Evolutionary conservation across 202 grass and related monocot genomes (phyloP), one percentile per base, ranked within the genome.

Genomic region (Musa balbisiana): DNA sequence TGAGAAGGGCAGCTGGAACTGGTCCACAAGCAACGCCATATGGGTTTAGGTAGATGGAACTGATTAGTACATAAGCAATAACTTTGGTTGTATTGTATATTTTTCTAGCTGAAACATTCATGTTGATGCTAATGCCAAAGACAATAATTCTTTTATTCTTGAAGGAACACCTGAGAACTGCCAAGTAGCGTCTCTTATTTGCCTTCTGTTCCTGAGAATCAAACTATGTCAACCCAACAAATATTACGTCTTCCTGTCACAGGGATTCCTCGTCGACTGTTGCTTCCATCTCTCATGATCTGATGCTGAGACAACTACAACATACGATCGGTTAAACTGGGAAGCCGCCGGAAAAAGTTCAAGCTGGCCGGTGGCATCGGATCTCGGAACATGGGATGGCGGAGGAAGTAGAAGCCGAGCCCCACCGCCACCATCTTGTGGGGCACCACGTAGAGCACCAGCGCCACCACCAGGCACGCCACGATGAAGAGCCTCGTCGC

Each of bases 281-380:
- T 43, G 33, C 33, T 43, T 43, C 33, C 8, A 0, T 43, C 33
- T 43, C 33, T 43, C 33, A 0, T 43, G 33, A 43, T 43, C 33
- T 6, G 33, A 43, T 43, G 33, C 33, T 5, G 33, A 43, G 33
- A 43, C 33, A 43, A 22, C 86, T 83, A 97, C 73, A 98, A 70
- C 78, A 98, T 51, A 52, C 88, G 81, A 53, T 98, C 94, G 0
- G 94, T 93, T 6, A 98, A 85, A 67, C 94, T 97, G 0, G 94
- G 94, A 82, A 97, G 81, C 1, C 93, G 87, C 49, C 93, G 94
- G 85, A 97, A 97, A 83, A 97, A 97, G 83, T 97, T 97, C 82
- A 93, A 76, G 62, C 84, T 79, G 1, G 90, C 71, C 12, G 90
- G 86, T 2, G 94, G 94, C 94, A 97, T 97, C 0, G 94, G 90